Conservation (phyloP, 2,329 filamentous ascomycete species). For the Chrysosporium keratinophilum region DNA sequence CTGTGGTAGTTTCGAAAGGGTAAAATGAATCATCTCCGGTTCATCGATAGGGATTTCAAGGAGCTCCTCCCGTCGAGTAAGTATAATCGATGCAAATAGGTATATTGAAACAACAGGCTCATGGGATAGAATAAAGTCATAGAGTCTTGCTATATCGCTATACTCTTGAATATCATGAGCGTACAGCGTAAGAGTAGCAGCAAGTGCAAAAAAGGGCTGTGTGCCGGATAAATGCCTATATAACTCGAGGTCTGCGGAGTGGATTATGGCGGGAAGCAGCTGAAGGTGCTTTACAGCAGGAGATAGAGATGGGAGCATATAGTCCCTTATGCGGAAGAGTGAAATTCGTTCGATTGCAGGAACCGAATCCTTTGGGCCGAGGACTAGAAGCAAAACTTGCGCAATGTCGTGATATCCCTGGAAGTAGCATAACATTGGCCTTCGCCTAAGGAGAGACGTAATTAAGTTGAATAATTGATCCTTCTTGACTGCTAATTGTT, state of each 20-base stretch:
- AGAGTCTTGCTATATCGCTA: slow-evolving; percentile 75
- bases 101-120: slow-evolving; percentile 87
- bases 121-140: slow-evolving; percentile 79
- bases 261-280: slow-evolving; percentile 72
- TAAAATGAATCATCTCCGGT: slow-evolving; percentile 82
- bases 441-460: slow-evolving; percentile 62
- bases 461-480: slow-evolving; percentile 70
- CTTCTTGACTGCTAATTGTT: slow-evolving; percentile 61
- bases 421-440: slow-evolving; percentile 86
- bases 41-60: slow-evolving; percentile 72
- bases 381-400: slow-evolving; percentile 82
- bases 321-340: slow-evolving; percentile 82
- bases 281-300: slow-evolving; percentile 77
- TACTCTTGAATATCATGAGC: slow-evolving; percentile 92
- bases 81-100: slow-evolving; percentile 78
- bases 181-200: slow-evolving; percentile 91
- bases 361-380: slow-evolving; percentile 53
- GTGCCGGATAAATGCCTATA: slow-evolving; percentile 64
- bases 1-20: slow-evolving; percentile 74
- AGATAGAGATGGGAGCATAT: slow-evolving; percentile 82
- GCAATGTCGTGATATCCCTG: slow-evolving; percentile 98
- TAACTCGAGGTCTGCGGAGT: slow-evolving; percentile 59
- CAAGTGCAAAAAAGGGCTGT: slow-evolving; percentile 83
- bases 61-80: slow-evolving; percentile 72
- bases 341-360: slow-evolving; percentile 69